Percentiles rank a stretch among this genome's conserved stretches.
Evolutionary conservation across 805 yeast species (phyloP).

Genomic region (Saturnispora besseyi): DNA sequence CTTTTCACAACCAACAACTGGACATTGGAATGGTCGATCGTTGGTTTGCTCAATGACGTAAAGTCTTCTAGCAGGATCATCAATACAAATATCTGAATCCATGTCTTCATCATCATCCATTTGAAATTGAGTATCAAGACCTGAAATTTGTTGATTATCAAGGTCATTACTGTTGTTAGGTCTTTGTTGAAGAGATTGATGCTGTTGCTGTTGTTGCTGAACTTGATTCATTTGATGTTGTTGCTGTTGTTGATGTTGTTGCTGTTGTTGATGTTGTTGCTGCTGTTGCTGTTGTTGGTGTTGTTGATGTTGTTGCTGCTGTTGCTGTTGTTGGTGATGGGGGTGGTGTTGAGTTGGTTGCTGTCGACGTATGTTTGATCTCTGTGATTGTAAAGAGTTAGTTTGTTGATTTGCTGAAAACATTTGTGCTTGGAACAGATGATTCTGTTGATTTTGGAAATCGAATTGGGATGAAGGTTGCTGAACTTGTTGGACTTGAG

Average conservation of each 20-base stretch:
- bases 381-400: conserved; percentile 12
- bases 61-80: conserved; percentile 91
- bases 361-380: background rate
- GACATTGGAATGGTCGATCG: conserved; percentile 92
- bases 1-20: conserved; percentile 96
- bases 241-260: conserved; percentile 1
- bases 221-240: conserved; percentile 4
- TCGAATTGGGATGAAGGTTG: background rate
- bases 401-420: conserved; percentile 1
- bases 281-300: too few species aligned
- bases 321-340: too few species aligned
- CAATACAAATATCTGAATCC: conserved; percentile 63
- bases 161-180: background rate
- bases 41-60: conserved; percentile 90
- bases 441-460: conserved; percentile 4
- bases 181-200: background rate
- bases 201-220: conserved; percentile 12
- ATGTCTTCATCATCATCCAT: conserved; percentile 31
- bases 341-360: background rate
- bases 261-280: too few species aligned
- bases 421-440: conserved; percentile 7
- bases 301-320: background rate
- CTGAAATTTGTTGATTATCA: conserved; percentile 10
- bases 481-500: conserved; percentile 8
- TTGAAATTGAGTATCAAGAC: conserved; percentile 22